Evolutionary conservation across 2,329 filamentous ascomycete species (phyloP).

Genomic region (Diplocarpon mali): DNA sequence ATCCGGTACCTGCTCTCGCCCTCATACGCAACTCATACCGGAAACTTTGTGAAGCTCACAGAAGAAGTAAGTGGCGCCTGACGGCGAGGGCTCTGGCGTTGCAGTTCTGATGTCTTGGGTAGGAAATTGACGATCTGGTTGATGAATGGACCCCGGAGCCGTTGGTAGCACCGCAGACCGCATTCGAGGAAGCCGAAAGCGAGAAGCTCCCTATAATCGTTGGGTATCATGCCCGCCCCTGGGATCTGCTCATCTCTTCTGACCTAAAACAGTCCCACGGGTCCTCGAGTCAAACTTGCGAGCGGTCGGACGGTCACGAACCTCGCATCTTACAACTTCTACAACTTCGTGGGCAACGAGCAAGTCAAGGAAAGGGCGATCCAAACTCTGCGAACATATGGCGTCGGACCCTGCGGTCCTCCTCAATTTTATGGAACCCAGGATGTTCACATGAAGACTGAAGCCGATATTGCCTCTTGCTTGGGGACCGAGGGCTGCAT

Average conservation of each 20-base stretch:
- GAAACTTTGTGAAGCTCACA: slow-evolving; percentile 77
- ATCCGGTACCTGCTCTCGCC: slow-evolving; percentile 86
- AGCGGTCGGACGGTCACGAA: slow-evolving; percentile 89
- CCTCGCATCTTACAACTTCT: slow-evolving; percentile 92
- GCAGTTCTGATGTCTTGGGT: slow-evolving; percentile 6
- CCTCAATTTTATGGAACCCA: slow-evolving; percentile 98
- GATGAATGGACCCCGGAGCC: slow-evolving; percentile 96
- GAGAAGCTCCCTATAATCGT: slow-evolving; percentile 82
- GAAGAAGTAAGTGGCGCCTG: slow-evolving; percentile 48
- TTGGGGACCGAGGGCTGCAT: slow-evolving; percentile 83
- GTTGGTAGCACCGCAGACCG: slow-evolving; percentile 61
- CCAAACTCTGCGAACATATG: slow-evolving; percentile 85
- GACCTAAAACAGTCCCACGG: slow-evolving; percentile 54
- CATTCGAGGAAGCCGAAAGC: slow-evolving; percentile 68
- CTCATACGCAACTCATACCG: slow-evolving; percentile 83
- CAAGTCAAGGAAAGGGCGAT: slow-evolving; percentile 91
- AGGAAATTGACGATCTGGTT: slow-evolving; percentile 92
- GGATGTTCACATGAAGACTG: slow-evolving; percentile 95
- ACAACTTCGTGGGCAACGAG: slow-evolving; percentile 92
- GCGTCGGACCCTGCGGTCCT: slow-evolving; percentile 91
- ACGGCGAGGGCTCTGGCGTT: neutral
- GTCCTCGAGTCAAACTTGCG: slow-evolving; percentile 77
- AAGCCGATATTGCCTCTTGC: slow-evolving; percentile 84
- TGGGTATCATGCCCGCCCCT: slow-evolving; percentile 45
- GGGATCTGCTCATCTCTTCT: neutral